Base-by-base conservation (phyloP, 2,329 filamentous ascomycete species). In the Colletotrichum sp. region DNA sequence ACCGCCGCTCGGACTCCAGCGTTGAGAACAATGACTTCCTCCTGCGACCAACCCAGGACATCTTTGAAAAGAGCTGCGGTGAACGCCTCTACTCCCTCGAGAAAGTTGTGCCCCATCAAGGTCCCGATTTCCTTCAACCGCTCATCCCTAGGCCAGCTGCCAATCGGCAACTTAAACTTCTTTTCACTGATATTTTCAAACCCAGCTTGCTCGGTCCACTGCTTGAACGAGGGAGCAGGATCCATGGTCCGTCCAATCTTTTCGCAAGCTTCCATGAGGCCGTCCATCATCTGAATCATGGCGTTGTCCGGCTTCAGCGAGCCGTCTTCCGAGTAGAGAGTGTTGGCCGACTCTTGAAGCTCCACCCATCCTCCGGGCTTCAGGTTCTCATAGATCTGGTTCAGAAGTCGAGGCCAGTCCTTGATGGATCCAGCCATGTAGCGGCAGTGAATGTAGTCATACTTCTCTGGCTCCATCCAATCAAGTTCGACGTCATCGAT, bases 81-180 rank as follows among this genome's bases (percentile, higher is more conserved):
- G 52, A 81, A 78, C 2, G 69, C 80, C 28, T 80, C 74, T 1
- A 78, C 75, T 9, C 78, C 73, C 32, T 80, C 78, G 2, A 81
- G 60, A 34, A 79, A 79, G 26, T 80, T 79, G 1, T 73, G 70
- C 2, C 78, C 70, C 39, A 80, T 79, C 39, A 77, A 59, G 64
- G 85, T 15, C 68, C 76, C 87, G 66, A 87, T 81, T 66, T 86
- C 83, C 76, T 88, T 88, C 24, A 87, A 81, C 12, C 82, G 82
- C 2, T 81, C 79, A 36, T 88, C 83, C 55, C 82, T 85, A 3
- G 87, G 83, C 87, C 87, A 86, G 26, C 79, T 78, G 0, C 82
- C 82, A 24, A 82, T 79, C 2, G 83, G 83, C 71, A 80, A 76
- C 72, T 82, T 83, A 67, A 81, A 82, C 15, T 78, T 69, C 26